These are phyloP conservation scores for Diplodia seriata DNA, from an alignment of 2,329 filamentous ascomycete genomes.

Conservation along the genomic window DNA sequence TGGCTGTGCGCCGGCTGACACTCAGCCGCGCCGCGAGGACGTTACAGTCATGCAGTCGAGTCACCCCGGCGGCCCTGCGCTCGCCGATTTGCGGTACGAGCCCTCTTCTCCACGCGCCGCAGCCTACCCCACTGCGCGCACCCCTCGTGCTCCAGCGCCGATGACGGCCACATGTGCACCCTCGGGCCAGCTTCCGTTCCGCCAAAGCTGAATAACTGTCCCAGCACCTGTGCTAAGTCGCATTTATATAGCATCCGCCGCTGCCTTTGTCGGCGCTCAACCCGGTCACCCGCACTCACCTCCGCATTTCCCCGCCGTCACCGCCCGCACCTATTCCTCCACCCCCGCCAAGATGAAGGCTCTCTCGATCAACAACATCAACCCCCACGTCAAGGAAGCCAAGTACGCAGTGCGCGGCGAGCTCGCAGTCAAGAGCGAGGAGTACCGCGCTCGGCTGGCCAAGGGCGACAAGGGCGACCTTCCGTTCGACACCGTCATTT, in stretches of 20 bases:
- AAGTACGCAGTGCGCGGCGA: constrained; percentile 98
- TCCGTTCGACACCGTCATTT: constrained; percentile 90
- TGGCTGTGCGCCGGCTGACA: constrained; percentile 24
- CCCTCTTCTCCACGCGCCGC: not conserved
- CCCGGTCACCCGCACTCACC: not conserved
- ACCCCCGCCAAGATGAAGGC: constrained; percentile 27
- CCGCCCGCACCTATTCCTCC: constrained; percentile 22
- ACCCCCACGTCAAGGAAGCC: constrained; percentile 82
- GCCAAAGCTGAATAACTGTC: not conserved
- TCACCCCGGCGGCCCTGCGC: constrained; percentile 18
- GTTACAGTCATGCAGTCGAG: constrained; percentile 23
- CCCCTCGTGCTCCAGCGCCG: constrained; percentile 7
- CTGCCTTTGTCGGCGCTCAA: not conserved
- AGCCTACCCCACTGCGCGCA: constrained; percentile 18
- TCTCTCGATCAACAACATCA: constrained; percentile 87
- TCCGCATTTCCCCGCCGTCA: constrained; percentile 19
- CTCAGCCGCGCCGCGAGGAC: constrained; percentile 5
- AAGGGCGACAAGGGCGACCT: constrained; percentile 67
- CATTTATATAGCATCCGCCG: constrained; percentile 8
- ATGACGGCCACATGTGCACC: constrained; percentile 22
- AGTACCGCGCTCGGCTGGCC: constrained; percentile 77
- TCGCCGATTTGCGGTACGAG: constrained; percentile 24
- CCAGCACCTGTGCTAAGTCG: not conserved
- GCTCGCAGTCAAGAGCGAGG: constrained; percentile 89
- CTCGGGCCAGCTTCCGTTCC: constrained; percentile 19